Base-by-base conservation (phyloP, 805 yeast genomes). In the Kluyveromyces wickerhamii region DNA sequence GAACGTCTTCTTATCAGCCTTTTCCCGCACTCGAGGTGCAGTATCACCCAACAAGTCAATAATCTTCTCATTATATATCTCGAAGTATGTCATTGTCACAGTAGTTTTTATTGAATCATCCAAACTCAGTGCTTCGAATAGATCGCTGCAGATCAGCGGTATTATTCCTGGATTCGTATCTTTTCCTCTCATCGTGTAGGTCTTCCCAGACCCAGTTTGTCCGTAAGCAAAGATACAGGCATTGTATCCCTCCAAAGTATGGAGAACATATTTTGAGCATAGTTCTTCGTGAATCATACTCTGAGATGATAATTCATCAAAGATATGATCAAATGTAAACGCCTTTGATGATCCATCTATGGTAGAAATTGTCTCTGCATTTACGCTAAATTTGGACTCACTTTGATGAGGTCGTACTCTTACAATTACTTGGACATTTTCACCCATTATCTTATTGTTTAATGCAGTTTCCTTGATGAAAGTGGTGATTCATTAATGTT, bases 201-300 rank as follows among this genome's bases (percentile, higher is more conserved):
- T 88, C 53, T 89, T 89, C 4, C 98, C 98, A 0, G 96, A 80
- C 0, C 92, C 95, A 0, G 98, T 92, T 57, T 89, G 98, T 1
- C 98, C 98, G 55, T 92, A 89, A 1, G 97, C 95, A 63, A 89
- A 86, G 1, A 92, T 84, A 57, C 96, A 87, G 4, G 87, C 95
- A 47, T 86, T 86, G 50, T 68, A 77, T 0, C 98, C 98, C 57
- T 89, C 94, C 9, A 88, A 57, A 1, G 94, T 35, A 22, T 37
- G 38, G 16, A 42, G 21, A 10, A 42, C 36, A 22, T 42, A 42
- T 5, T 41, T 40, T 13, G 42, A 31, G 10, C 39, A 37, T 10
- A 42, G 28, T 5, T 19, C 22, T 9, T 30, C 37, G 15, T 39
- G 37, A 3, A 42, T 20, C 12, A 14, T 17, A 7, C 18, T 21